Evolutionary conservation across 2,329 filamentous ascomycete species (phyloP).

Genomic region (Curvularia sp.): DNA sequence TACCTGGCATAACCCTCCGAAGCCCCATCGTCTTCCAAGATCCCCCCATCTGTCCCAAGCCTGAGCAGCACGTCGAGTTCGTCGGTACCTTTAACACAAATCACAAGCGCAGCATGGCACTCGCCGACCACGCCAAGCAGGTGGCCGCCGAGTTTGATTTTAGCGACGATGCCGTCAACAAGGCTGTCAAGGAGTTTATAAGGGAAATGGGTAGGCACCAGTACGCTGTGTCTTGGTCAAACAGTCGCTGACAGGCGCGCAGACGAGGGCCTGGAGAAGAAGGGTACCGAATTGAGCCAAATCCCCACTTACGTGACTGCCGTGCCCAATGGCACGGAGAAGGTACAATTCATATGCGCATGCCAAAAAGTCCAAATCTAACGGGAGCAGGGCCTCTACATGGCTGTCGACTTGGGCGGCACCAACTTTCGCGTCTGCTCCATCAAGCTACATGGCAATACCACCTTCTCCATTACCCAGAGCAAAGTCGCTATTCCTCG

Average conservation of each 20-base stretch:
- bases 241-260: slow-evolving; percentile 27
- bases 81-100: slow-evolving; percentile 47
- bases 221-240: not conserved
- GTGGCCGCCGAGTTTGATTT: slow-evolving; percentile 89
- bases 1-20: slow-evolving; percentile 34
- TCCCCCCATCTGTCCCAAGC: slow-evolving; percentile 41
- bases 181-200: slow-evolving; percentile 84
- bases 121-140: slow-evolving; percentile 75
- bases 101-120: slow-evolving; percentile 56
- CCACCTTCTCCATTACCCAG: slow-evolving; percentile 91
- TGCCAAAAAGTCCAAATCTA: not conserved
- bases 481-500: slow-evolving; percentile 91
- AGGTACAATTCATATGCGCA: slow-evolving; percentile 76
- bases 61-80: slow-evolving; percentile 37
- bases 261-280: slow-evolving; percentile 82
- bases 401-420: slow-evolving; percentile 96
- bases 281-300: slow-evolving; percentile 85
- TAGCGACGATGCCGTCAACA: slow-evolving; percentile 76
- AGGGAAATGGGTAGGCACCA: slow-evolving; percentile 72
- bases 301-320: slow-evolving; percentile 97
- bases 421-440: slow-evolving; percentile 99
- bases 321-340: slow-evolving; percentile 96
- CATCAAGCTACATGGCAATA: slow-evolving; percentile 90
- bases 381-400: slow-evolving; percentile 77
- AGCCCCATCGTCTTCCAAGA: slow-evolving; percentile 37